Percentiles rank a stretch among this genome's conserved stretches.
These are phyloP conservation scores for Trichophyton verrucosum DNA, from an alignment of 2,329 filamentous ascomycete genomes.

Conservation along the genomic window DNA sequence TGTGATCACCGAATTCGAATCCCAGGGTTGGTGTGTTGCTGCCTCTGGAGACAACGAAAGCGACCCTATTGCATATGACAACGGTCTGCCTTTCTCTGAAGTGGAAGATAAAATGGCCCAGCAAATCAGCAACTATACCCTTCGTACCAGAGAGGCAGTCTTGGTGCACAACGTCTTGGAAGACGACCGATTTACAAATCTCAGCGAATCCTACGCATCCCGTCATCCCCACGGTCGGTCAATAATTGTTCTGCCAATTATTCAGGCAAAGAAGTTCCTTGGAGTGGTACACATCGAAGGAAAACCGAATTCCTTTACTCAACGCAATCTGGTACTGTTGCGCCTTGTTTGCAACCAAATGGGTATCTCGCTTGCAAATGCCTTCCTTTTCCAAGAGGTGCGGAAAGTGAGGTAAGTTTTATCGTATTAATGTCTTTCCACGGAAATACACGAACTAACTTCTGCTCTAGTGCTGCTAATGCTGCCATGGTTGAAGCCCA, in stretches of 20 bases:
- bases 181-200: slow-evolving; percentile 53
- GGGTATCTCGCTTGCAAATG: slow-evolving; percentile 52
- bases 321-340: slow-evolving; percentile 41
- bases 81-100: slow-evolving; percentile 45
- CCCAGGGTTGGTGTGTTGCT: slow-evolving; percentile 47
- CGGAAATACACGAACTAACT: not conserved
- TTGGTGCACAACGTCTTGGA: slow-evolving; percentile 52
- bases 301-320: slow-evolving; percentile 52
- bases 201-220: slow-evolving; percentile 44
- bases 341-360: slow-evolving; percentile 53
- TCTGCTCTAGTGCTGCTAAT: slow-evolving; percentile 40
- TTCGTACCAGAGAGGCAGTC: slow-evolving; percentile 51
- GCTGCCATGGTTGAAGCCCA: slow-evolving; percentile 54
- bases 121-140: slow-evolving; percentile 50
- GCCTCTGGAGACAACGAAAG: slow-evolving; percentile 47
- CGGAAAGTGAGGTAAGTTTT: slow-evolving; percentile 40
- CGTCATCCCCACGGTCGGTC: slow-evolving; percentile 46
- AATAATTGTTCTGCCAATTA: slow-evolving; percentile 50
- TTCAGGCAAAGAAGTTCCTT: slow-evolving; percentile 47
- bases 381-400: slow-evolving; percentile 48
- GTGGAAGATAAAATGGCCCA: slow-evolving; percentile 47
- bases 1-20: slow-evolving; percentile 47
- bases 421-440: not conserved
- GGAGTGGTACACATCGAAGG: slow-evolving; percentile 52
- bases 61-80: slow-evolving; percentile 41